phyloP scores from a whole-genome alignment of 225 moss, liverwort and hornwort genomes.

The Marchantia polymorpha region DNA sequence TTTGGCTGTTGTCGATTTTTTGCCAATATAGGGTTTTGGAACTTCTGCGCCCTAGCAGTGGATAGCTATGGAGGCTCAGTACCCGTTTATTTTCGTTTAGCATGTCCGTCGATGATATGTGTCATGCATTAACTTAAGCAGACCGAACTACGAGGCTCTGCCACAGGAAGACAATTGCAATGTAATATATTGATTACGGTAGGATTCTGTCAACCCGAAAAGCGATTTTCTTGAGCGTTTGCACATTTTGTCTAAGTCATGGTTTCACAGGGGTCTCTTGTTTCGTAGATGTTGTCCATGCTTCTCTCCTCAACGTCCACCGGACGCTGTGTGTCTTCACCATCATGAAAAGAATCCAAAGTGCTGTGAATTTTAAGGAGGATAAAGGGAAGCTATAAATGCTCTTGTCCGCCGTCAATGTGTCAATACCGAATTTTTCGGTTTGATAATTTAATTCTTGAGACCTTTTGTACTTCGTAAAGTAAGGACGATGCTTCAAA shows the following conservation, averaged over 20 bases:
- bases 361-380: not conserved
- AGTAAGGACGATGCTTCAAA: too few relatives aligned
- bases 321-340: not conserved
- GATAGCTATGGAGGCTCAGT: not conserved
- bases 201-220: not conserved
- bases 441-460: too few relatives aligned
- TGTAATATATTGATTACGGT: constrained; percentile 15
- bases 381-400: not conserved
- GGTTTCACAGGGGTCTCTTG: too few relatives aligned
- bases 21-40: not conserved
- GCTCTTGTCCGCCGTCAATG: too few relatives aligned
- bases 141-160: not conserved
- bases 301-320: not conserved
- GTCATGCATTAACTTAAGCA: not conserved
- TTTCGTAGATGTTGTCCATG: not conserved
- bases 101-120: not conserved
- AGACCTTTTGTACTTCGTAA: too few relatives aligned
- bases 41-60: not conserved
- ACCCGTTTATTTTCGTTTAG: not conserved
- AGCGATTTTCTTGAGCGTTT: not conserved
- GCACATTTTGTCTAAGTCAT: not conserved
- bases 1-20: not conserved
- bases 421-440: too few relatives aligned
- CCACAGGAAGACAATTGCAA: not conserved
- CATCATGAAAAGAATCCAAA: not conserved